phyloP scores from a whole-genome alignment of 116 monocot genomes.

The Cymodocea nodosa region DNA sequence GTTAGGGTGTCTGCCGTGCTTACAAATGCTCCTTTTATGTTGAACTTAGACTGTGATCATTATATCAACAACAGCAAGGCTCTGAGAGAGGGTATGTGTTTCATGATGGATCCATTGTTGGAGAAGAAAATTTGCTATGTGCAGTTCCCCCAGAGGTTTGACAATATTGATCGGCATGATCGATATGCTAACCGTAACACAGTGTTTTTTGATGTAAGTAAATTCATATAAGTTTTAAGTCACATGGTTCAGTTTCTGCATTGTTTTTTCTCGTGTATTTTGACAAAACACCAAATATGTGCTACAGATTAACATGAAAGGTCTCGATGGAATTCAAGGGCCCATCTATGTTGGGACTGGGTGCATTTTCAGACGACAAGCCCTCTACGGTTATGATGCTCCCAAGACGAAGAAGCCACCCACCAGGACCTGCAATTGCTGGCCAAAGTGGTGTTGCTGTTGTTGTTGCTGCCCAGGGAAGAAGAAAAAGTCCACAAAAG shows the following conservation, averaged over 20 bases:
- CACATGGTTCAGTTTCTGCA: not conserved
- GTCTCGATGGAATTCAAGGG: conserved; percentile 81
- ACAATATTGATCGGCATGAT: conserved; percentile 81
- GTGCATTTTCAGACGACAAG: conserved; percentile 64
- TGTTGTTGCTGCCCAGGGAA: conserved; percentile 25
- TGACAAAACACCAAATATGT: not conserved
- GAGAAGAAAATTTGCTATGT: conserved; percentile 85
- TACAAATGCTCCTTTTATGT: conserved; percentile 66
- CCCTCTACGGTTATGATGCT: conserved; percentile 64
- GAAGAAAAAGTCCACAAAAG: conserved; percentile 46
- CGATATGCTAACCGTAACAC: conserved; percentile 84
- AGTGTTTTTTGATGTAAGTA: conserved; percentile 90
- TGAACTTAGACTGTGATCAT: conserved; percentile 96
- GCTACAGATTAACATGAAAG: conserved; percentile 83
- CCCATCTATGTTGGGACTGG: conserved; percentile 87
- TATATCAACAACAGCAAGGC: conserved; percentile 96
- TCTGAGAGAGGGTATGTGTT: conserved; percentile 79
- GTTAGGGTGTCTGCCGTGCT: conserved; percentile 83
- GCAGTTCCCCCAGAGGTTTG: conserved; percentile 88
- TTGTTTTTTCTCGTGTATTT: not conserved
- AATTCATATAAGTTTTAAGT: not conserved
- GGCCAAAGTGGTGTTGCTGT: conserved; percentile 49
- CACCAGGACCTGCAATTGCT: conserved; percentile 72
- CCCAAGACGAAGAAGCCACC: conserved; percentile 75
- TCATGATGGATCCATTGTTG: conserved; percentile 84